Conservation (phyloP, 768 basidiomycete genomes). For the Suillus clintonianus region DNA sequence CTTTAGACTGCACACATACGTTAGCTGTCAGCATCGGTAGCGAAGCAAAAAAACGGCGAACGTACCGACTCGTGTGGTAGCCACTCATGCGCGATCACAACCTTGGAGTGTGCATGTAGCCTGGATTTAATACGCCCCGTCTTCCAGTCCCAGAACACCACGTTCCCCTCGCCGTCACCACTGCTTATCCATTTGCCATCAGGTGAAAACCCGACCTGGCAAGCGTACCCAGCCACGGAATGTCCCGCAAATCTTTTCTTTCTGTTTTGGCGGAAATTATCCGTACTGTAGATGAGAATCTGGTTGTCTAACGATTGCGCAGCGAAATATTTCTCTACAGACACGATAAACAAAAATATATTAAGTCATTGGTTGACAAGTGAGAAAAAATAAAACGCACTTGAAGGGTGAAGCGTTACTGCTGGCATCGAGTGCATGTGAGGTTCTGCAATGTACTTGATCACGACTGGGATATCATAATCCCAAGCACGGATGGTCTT, state of each 20-base stretch:
- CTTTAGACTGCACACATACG: constrained; percentile 70
- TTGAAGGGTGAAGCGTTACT: constrained; percentile 91
- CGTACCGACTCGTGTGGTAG: constrained; percentile 94
- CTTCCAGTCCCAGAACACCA: constrained; percentile 99
- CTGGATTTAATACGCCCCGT: constrained; percentile 94
- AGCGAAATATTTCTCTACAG: constrained; percentile 89
- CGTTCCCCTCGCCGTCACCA: constrained; percentile 91
- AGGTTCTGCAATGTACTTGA: constrained; percentile 99
- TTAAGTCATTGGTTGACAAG: constrained; percentile 2
- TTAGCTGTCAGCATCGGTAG: constrained; percentile 12
- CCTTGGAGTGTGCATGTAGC: constrained; percentile 87
- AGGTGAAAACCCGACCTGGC: constrained; percentile 95
- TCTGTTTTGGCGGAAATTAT: constrained; percentile 97
- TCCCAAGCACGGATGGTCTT: constrained; percentile 99
- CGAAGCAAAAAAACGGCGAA: constrained; percentile 15
- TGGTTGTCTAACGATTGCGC: constrained; percentile 99
- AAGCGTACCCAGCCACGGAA: constrained; percentile 95
- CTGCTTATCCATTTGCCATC: constrained; percentile 99
- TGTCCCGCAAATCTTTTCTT: constrained; percentile 99
- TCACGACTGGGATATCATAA: constrained; percentile 98
- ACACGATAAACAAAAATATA: constrained; percentile 17
- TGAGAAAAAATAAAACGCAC: constrained; percentile 51
- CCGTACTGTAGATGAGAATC: constrained; percentile 95
- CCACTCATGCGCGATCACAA: constrained; percentile 99
- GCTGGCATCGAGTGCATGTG: constrained; percentile 99